phyloP scores from a whole-genome alignment of 2,329 filamentous ascomycete species.

The Huntiella savannae region DNA sequence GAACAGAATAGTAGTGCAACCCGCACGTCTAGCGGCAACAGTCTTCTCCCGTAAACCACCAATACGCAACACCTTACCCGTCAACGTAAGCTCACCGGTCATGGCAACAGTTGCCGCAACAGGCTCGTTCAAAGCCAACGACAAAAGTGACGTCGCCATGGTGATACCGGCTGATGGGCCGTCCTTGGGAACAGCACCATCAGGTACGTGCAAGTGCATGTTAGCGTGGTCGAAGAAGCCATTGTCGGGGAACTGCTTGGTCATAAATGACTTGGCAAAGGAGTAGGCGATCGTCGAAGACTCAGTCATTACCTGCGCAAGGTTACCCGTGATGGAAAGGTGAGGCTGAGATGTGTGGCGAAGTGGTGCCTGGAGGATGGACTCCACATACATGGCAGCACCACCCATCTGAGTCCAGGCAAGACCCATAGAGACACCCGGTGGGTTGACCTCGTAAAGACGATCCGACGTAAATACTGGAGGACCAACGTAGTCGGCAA shows the following conservation, averaged over 20 bases:
- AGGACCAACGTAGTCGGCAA: constrained; percentile 93
- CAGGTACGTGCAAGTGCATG: constrained; percentile 88
- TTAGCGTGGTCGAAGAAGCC: constrained; percentile 91
- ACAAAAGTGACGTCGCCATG: constrained; percentile 87
- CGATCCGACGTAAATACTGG: constrained; percentile 91
- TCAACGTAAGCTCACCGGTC: constrained; percentile 94
- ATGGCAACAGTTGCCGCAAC: constrained; percentile 82
- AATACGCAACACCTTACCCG: constrained; percentile 88
- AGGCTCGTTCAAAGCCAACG: constrained; percentile 58
- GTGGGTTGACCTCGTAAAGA: constrained; percentile 79
- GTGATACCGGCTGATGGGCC: constrained; percentile 87
- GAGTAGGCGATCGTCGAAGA: constrained; percentile 90
- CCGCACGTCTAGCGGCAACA: constrained; percentile 78
- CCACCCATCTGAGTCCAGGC: constrained; percentile 97
- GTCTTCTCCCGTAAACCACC: constrained; percentile 93
- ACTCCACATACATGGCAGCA: constrained; percentile 91
- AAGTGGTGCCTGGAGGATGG: constrained; percentile 73
- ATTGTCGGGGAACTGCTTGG: constrained; percentile 69
- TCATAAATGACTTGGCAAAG: constrained; percentile 80
- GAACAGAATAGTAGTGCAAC: constrained; percentile 86
- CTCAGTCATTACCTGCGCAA: constrained; percentile 97
- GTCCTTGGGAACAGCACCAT: constrained; percentile 91
- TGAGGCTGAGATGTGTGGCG: constrained; percentile 54
- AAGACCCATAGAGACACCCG: constrained; percentile 92
- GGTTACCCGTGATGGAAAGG: constrained; percentile 81